A percentile compares a stretch with the other conserved stretches of the same genome.
Evolutionary conservation across 2,329 filamentous ascomycete genomes (phyloP).

Genomic region (Sporothrix euskadiensis): DNA sequence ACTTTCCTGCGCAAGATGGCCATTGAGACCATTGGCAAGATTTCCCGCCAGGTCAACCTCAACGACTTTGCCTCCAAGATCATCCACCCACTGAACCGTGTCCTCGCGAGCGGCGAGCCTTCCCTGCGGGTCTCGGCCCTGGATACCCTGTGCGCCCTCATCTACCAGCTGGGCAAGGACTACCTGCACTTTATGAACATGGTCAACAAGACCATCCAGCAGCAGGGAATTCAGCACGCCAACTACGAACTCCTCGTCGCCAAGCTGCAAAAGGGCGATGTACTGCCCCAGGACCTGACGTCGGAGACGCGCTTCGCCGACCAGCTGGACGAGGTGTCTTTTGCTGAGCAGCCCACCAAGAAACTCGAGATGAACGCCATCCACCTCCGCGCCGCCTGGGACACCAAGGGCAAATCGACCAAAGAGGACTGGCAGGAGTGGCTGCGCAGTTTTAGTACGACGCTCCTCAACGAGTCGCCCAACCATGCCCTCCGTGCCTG

Average conservation of each 20-base stretch:
- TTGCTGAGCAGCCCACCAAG: slow-evolving; percentile 77
- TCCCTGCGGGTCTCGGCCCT: slow-evolving; percentile 77
- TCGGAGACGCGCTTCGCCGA: slow-evolving; percentile 79
- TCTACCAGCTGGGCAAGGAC: slow-evolving; percentile 93
- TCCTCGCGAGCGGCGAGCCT: slow-evolving; percentile 72
- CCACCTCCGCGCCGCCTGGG: slow-evolving; percentile 95
- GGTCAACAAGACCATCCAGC: slow-evolving; percentile 81
- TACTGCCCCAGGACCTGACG: slow-evolving; percentile 90
- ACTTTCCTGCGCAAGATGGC: slow-evolving; percentile 78
- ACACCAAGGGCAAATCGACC: slow-evolving; percentile 93
- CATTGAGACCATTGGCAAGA: slow-evolving; percentile 91
- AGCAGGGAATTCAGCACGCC: slow-evolving; percentile 78
- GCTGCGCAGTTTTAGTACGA: slow-evolving; percentile 95
- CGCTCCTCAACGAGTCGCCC: slow-evolving; percentile 89
- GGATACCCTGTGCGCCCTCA: slow-evolving; percentile 91
- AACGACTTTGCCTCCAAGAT: slow-evolving; percentile 97
- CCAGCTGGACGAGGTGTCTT: slow-evolving; percentile 74
- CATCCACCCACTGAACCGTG: slow-evolving; percentile 85
- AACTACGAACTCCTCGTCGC: slow-evolving; percentile 91
- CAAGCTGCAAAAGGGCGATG: slow-evolving; percentile 92
- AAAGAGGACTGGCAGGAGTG: slow-evolving; percentile 99
- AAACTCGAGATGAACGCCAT: slow-evolving; percentile 97
- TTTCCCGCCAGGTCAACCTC: slow-evolving; percentile 94
- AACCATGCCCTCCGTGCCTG: slow-evolving; percentile 94
- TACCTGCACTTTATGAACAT: slow-evolving; percentile 93